Evolutionary conservation across 768 basidiomycete species (phyloP).

Genomic region (Paxillus ammoniavirescens): DNA sequence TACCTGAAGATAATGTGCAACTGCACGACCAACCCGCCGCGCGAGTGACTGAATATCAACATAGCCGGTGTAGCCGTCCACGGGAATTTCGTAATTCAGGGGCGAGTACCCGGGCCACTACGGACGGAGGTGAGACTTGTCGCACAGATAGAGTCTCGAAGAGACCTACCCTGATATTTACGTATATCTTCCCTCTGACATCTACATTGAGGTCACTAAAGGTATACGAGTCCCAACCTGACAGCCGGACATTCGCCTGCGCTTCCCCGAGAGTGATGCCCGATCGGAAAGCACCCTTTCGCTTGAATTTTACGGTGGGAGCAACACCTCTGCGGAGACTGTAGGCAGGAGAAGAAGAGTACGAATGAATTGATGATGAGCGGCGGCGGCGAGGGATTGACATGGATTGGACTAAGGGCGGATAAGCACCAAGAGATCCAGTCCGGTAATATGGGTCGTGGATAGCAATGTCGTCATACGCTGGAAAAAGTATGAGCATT

Average conservation of each 20-base stretch:
- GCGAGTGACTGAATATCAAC: slow-evolving; percentile 66
- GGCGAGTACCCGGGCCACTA: slow-evolving; percentile 73
- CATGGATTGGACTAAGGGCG: slow-evolving; percentile 24
- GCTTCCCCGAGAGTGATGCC: slow-evolving; percentile 71
- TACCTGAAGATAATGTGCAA: slow-evolving; percentile 75
- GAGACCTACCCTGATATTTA: slow-evolving; percentile 57
- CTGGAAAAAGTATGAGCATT: slow-evolving; percentile 23
- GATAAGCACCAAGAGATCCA: slow-evolving; percentile 11
- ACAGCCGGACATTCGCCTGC: slow-evolving; percentile 59
- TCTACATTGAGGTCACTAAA: slow-evolving; percentile 68
- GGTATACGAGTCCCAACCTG: slow-evolving; percentile 60
- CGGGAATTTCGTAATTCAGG: slow-evolving; percentile 72
- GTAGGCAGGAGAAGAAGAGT: slow-evolving; percentile 35
- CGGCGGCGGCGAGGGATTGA: slow-evolving; percentile 27
- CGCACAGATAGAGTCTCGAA: background rate
- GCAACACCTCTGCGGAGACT: slow-evolving; percentile 49
- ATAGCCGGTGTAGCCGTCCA: slow-evolving; percentile 64
- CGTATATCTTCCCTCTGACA: slow-evolving; percentile 52
- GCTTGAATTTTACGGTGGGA: slow-evolving; percentile 67
- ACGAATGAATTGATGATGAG: slow-evolving; percentile 39
- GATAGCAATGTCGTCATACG: slow-evolving; percentile 54
- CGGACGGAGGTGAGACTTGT: slow-evolving; percentile 1
- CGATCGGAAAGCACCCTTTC: slow-evolving; percentile 62
- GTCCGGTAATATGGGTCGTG: slow-evolving; percentile 50
- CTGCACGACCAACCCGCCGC: slow-evolving; percentile 66